Conservation (phyloP, 129 eudicot species). For the Chrysanthemum lavandulifolium region DNA sequence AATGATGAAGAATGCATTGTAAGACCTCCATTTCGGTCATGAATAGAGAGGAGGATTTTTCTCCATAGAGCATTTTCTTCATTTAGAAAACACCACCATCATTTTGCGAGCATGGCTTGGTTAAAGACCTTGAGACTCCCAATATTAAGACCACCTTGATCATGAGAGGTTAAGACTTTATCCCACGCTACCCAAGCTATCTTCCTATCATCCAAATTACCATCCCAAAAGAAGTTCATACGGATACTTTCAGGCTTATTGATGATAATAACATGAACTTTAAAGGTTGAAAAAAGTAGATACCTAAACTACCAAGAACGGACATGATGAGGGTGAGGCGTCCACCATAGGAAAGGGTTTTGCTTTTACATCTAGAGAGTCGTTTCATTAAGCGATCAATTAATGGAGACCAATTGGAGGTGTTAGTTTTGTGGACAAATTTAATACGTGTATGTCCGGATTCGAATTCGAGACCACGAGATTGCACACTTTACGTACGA, state of each 20-base stretch:
- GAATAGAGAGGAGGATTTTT: neutral
- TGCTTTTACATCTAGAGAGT: neutral
- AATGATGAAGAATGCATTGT: too few relatives aligned
- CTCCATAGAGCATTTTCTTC: neutral
- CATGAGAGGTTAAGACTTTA: neutral
- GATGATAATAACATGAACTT: neutral
- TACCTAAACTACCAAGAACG: neutral
- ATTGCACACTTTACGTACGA: too few relatives aligned
- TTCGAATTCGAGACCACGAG: too few relatives aligned
- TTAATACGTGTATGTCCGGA: too few relatives aligned
- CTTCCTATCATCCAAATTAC: neutral
- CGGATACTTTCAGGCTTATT: neutral
- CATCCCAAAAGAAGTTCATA: neutral
- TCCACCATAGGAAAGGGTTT: neutral
- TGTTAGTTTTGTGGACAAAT: too few relatives aligned
- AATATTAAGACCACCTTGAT: neutral
- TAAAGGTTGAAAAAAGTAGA: neutral
- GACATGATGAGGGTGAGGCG: neutral
- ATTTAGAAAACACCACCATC: neutral
- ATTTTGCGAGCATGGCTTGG: neutral
- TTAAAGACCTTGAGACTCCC: neutral
- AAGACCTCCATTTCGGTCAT: neutral
- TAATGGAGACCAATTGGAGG: neutral
- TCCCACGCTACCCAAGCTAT: neutral
- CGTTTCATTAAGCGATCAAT: neutral